Evolutionary conservation across 495 filamentous ascomycete species (phyloP), one percentile per base, ranked within the genome.

Genomic region (Thermothielavioides terrestris): DNA sequence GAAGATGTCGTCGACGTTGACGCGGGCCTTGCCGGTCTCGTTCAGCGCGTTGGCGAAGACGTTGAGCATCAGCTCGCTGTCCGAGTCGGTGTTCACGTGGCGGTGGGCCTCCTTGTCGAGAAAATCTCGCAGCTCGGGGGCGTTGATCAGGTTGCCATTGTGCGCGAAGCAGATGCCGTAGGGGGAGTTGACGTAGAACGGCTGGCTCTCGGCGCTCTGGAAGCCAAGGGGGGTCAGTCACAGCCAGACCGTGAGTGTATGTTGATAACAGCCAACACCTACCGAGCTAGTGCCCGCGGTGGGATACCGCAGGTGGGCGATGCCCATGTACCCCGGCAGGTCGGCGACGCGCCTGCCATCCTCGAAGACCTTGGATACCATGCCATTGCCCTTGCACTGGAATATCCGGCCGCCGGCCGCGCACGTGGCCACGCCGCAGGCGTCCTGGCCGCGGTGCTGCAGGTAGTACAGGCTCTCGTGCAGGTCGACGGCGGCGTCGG

Each of bases 101-200:
- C 92, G 77, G 67, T 94, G 90, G 5, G 88, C 92, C 52, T 90
- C 88, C 54, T 84, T 71, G 58, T 98, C 92, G 32, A 98, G 78
- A 61, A 82, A 89, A 49, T 70, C 66, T 60, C 82, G 83, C 35
- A 98, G 73, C 37, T 85, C 83, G 3, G 77, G 75, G n/a, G 89
- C 85, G 63, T 98, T 97, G 72, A 96, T 90, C 36, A 97, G 75
- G 66, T 97, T 98, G 27, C 92, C 92, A 60, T 96, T 96, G 68
- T 65, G 56, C 26, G 50, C 59, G 38, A 66, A 75, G 55, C 69
- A 77, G 53, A 81, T 80, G 18, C 89, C 88, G 63, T 94, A 94
- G 4, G 89, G 90, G 45, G 82, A 84, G 70, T 94, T 95, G 62
- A 94, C 88, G 62, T 94, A 95, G 68, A 95, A 95, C 1, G 90